Conservation (phyloP, 257 asterid species). For the Craterostigma plantagineum region DNA sequence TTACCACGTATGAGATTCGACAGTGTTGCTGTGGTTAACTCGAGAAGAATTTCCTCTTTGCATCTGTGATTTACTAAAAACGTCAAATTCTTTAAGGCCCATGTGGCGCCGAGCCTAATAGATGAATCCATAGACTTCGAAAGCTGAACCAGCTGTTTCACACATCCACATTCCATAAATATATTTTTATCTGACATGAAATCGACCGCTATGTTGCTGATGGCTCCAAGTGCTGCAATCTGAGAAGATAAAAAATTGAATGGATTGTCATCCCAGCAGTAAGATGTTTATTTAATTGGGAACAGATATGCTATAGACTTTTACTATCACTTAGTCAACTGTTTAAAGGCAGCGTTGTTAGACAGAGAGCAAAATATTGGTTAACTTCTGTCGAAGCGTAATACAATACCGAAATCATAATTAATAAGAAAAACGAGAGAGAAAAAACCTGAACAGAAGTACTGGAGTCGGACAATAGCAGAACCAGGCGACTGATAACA, state of each 20-base stretch:
- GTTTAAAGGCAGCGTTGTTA: neutral
- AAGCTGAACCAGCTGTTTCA: constrained; percentile 69
- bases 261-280: too few relatives aligned
- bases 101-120: constrained; percentile 40
- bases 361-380: too few relatives aligned
- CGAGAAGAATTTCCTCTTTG: constrained; percentile 65
- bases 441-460: constrained; percentile 52
- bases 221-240: constrained; percentile 79
- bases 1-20: constrained; percentile 70
- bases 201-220: constrained; percentile 67
- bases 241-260: constrained; percentile 20
- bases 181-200: constrained; percentile 38
- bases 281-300: neutral
- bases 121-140: constrained; percentile 79
- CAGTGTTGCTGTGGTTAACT: constrained; percentile 43
- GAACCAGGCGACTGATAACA: constrained; percentile 44
- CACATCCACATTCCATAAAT: constrained; percentile 58
- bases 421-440: constrained; percentile 1
- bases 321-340: too few relatives aligned
- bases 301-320: neutral
- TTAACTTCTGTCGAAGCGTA: too few relatives aligned
- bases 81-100: constrained; percentile 68
- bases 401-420: too few relatives aligned
- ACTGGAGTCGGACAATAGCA: constrained; percentile 48
- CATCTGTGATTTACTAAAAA: constrained; percentile 55